These are phyloP conservation scores for Gyrodon lividus DNA, from an alignment of 768 basidiomycete genomes.

Conservation along the genomic window DNA sequence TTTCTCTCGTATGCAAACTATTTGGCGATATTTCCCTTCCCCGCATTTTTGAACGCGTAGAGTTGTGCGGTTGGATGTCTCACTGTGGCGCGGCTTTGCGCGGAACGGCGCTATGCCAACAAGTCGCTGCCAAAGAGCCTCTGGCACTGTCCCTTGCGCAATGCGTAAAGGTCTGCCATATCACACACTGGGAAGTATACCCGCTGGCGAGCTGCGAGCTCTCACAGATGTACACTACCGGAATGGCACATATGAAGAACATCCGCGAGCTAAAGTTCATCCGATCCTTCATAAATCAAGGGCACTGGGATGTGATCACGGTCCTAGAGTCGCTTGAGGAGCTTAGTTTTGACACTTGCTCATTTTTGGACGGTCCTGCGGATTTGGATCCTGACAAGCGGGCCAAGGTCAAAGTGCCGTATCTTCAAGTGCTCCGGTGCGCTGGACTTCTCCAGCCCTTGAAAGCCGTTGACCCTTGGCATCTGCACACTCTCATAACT, in stretches of 20 bases:
- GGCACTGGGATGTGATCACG: conserved; percentile 17
- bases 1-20: conserved; percentile 44
- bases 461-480: background rate
- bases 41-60: conserved; percentile 37
- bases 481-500: background rate
- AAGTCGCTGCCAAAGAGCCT: conserved; percentile 24
- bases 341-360: conserved; percentile 12
- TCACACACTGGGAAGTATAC: conserved; percentile 2
- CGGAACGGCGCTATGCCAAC: conserved; percentile 23
- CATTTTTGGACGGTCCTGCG: background rate
- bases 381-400: background rate
- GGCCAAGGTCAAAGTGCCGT: conserved; percentile 6
- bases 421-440: background rate
- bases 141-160: conserved; percentile 30
- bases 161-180: conserved; percentile 26
- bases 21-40: conserved; percentile 41
- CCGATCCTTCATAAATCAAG: conserved; percentile 5
- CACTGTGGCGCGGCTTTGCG: too few species aligned
- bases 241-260: conserved; percentile 18
- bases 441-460: background rate
- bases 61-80: too few species aligned
- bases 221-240: background rate
- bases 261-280: conserved; percentile 15
- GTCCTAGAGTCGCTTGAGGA: conserved; percentile 12
- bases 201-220: too few species aligned